Conservation (phyloP, 2,329 filamentous ascomycete genomes). For the Phyllosticta citriasiana region DNA sequence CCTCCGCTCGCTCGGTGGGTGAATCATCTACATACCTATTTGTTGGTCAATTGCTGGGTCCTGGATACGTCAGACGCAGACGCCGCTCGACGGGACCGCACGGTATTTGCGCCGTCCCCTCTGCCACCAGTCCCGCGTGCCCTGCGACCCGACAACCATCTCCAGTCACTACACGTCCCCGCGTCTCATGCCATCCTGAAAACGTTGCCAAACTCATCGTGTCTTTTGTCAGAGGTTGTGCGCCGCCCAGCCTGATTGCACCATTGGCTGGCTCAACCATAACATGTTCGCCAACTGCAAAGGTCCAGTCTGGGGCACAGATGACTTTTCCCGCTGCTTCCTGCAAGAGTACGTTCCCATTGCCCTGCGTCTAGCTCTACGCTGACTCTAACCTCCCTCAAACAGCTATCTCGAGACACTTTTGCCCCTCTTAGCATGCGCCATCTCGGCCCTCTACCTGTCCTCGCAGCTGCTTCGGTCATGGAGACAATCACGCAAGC, state of each 20-base stretch:
- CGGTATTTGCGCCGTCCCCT: constrained; percentile 1
- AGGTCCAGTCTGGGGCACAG: constrained; percentile 48
- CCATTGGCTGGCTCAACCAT: constrained; percentile 1
- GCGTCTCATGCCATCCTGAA: background rate
- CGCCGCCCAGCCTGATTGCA: background rate
- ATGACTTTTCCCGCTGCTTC: constrained; percentile 55
- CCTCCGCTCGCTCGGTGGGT: background rate
- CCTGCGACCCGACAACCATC: background rate
- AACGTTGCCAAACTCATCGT: background rate
- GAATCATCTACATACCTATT: background rate
- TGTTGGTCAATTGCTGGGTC: background rate
- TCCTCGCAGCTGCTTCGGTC: constrained; percentile 47
- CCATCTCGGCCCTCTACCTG: constrained; percentile 60
- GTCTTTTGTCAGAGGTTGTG: background rate
- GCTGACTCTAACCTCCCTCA: background rate
- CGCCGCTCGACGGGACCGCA: background rate
- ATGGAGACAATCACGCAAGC: constrained; percentile 42
- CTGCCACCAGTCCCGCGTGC: background rate
- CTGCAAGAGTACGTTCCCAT: constrained; percentile 48
- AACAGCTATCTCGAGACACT: constrained; percentile 68
- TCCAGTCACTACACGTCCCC: background rate
- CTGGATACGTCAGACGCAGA: background rate
- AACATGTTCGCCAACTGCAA: constrained; percentile 48
- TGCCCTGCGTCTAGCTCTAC: background rate
- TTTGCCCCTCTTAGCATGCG: constrained; percentile 63